Base-by-base conservation (phyloP, 169 alveolate species). In the Plasmodium vivax region DNA sequence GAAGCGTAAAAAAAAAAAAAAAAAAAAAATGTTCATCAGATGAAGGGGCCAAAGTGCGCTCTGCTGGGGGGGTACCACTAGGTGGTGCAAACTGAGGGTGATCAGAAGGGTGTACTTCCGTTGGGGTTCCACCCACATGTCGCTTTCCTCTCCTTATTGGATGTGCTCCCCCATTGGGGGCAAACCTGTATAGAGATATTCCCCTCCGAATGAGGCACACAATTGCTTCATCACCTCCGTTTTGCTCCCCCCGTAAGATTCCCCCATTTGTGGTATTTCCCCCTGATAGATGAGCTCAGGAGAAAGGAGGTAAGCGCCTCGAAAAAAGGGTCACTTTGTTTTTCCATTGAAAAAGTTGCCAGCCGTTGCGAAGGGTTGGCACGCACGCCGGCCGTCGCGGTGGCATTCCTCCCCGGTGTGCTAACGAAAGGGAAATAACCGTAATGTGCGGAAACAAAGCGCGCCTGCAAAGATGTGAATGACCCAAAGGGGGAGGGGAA, bases 221-320 rank as follows among this genome's bases (percentile, higher is more conserved):
- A 23, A 16, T 0, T 23, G 74, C 32, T 58, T 58, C 74, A 58
- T 58, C 34, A 58, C 23, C 8, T 14, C 74, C 74, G 16, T 58
- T 19, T 58, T 23, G 36, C 34, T 16, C 36, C 74, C 34, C 34
- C 3, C 34, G 10, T 58, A 58, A 58, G 4, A 58, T 58, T 58
- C 32, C 32, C 23, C 34, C 74, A 34, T 54, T n/a, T 54, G 41
- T 51, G 23, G 43, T 83, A 38, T 47, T 23, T 56, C 19, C 4
- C 72, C 27, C 51, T 8, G 32, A 71, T 41, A 84, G 93, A 84
- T 71, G 84, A 84, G n/a, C 81, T 84, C 10, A 45, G 47, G 9
- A 84, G 12, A 23, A 84, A 84, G 45, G 93, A 84, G n/a, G 93
- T 84, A 84, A 38, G 34, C 19, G n/a, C 56, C 43, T 45, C 74